Evolutionary conservation across 1,284 basidiomycete genomes (phyloP), one percentile per base, ranked within the genome.

Genomic region (Irpex rosettiformis): DNA sequence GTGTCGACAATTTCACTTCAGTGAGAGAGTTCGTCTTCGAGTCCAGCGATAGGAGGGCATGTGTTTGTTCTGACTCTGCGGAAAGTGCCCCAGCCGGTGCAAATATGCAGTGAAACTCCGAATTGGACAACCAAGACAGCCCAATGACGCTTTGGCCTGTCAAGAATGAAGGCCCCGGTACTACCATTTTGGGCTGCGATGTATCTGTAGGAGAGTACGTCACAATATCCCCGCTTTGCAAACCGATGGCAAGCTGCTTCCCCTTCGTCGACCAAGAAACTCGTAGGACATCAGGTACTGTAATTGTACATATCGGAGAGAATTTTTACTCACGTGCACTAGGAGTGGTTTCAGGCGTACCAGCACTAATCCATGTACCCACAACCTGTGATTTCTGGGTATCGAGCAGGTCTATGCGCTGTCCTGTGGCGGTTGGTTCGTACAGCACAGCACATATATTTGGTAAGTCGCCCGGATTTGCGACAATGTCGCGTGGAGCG

Each of bases 251-350:
- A 30, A 94, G 73, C 62, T 93, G 91, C 69, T 93, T 94, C 49
- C 92, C 93, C 69, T 91, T 93, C 1, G 91, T 86, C 2, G 93
- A 94, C 92, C 93, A 94, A 21, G 85, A 83, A 4, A 88, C 88
- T 88, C n/a, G 62, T 22, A 58, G 18, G 21, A 45, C 21, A 22
- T 3, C 3, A 49, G 48, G 0, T 69, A 18, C 66, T 60, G 59
- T 30, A n/a, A 54, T 52, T 45, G 29, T 7, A 53, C 55, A 25
- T 22, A 13, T 13, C 21, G 60, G 28, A 40, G 58, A 40, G 54
- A 49, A 37, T 54, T 52, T n/a, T 60, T 21, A 75, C 85, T 58
- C 60, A 90, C 89, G 75, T 59, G 84, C 77, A 16, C 79, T 79
- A 0, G 86, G 84, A 33, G 74, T 77, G 13, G 79, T 77, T 58